These are phyloP conservation scores for Posidonia australis DNA, from an alignment of 106 monocot species.

Conservation along the genomic window DNA sequence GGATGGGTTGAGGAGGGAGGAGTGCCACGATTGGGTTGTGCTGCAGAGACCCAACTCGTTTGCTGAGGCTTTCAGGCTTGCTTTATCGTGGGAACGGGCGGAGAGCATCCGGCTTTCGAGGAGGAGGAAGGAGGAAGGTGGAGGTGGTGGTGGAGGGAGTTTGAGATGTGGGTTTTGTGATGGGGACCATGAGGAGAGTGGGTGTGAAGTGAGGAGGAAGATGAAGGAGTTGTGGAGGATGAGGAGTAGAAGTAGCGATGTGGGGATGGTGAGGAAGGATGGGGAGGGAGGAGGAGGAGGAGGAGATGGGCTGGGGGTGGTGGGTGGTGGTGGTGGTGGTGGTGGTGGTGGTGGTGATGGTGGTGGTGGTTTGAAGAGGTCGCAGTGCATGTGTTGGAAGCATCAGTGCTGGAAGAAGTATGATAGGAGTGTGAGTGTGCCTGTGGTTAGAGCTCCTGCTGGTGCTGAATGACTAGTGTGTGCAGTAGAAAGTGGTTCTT, in stretches of 20 bases:
- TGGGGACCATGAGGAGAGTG: conserved; percentile 38
- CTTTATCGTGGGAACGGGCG: conserved; percentile 54
- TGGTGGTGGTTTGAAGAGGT: background rate
- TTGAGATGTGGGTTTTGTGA: conserved; percentile 64
- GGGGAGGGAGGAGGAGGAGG: background rate
- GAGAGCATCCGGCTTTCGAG: too few species aligned
- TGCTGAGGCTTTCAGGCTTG: conserved; percentile 51
- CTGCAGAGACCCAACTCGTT: too few species aligned
- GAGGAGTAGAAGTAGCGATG: background rate
- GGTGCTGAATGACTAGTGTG: too few species aligned
- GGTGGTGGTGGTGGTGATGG: too few species aligned
- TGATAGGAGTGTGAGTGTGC: conserved; percentile 6
- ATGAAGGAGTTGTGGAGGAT: conserved; percentile 24
- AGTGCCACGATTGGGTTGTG: too few species aligned
- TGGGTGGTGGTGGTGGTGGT: too few species aligned
- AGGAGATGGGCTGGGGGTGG: conserved; percentile 6
- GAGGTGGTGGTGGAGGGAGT: background rate
- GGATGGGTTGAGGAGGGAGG: too few species aligned
- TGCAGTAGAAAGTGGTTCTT: too few species aligned
- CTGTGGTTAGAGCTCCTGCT: background rate
- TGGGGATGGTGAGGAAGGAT: background rate
- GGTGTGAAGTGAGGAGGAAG: conserved; percentile 51
- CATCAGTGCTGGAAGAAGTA: conserved; percentile 32
- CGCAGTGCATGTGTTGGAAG: conserved; percentile 25
- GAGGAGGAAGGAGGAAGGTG: conserved; percentile 37